phyloP scores from a whole-genome alignment of 306 rosid species.

The Canavalia ensiformis region DNA sequence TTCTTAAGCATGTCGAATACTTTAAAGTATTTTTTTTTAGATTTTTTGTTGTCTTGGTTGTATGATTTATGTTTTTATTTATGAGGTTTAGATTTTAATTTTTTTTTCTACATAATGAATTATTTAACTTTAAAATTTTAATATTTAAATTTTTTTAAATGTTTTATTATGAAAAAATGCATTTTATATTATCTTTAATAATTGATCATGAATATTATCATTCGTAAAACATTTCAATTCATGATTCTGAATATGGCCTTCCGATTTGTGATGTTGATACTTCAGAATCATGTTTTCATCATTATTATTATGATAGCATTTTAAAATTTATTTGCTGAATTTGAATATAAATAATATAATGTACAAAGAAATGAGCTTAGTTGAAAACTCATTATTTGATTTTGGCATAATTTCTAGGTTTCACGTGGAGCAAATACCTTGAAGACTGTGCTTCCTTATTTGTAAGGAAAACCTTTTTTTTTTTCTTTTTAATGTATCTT shows the following conservation, averaged over 20 bases:
- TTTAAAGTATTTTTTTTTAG: neutral
- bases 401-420: constrained; percentile 61
- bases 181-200: constrained; percentile 16
- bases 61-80: neutral
- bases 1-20: constrained; percentile 16
- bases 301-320: constrained; percentile 15
- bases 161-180: neutral
- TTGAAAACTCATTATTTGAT: constrained; percentile 44
- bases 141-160: neutral
- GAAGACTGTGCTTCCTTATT: constrained; percentile 81
- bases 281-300: constrained; percentile 16
- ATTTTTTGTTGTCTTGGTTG: neutral
- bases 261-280: neutral
- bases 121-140: constrained; percentile 4
- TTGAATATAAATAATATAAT: constrained; percentile 16
- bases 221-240: neutral
- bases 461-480: constrained; percentile 57
- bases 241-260: neutral
- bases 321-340: neutral
- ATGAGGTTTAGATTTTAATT: constrained; percentile 1
- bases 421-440: constrained; percentile 78
- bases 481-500: neutral
- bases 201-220: constrained; percentile 14
- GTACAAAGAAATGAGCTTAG: constrained; percentile 22
- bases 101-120: neutral